A percentile compares a stretch with the other conserved stretches of the same genome.
These are phyloP conservation scores for Penicillium sp. DNA, from an alignment of 2,329 filamentous ascomycete genomes.

Conservation along the genomic window DNA sequence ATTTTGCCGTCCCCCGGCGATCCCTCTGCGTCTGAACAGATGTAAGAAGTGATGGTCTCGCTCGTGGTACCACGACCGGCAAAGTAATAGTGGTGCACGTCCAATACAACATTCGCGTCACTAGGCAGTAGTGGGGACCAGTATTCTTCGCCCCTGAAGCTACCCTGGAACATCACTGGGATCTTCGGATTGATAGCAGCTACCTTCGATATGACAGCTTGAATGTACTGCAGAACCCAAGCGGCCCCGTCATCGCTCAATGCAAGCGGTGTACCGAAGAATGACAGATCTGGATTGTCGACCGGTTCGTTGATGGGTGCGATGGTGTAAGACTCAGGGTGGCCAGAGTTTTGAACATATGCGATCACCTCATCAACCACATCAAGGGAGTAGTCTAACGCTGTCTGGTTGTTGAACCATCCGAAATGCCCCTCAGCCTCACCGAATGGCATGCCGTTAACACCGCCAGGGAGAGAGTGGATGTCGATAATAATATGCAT, in stretches of 20 bases:
- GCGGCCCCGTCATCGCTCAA: constrained; percentile 27
- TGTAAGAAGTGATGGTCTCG: constrained; percentile 20
- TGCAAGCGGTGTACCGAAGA: constrained; percentile 30
- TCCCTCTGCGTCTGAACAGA: constrained; percentile 25
- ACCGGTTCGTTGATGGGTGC: constrained; percentile 32
- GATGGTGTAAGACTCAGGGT: constrained; percentile 27
- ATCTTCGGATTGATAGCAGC: constrained; percentile 24
- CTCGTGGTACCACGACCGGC: constrained; percentile 25
- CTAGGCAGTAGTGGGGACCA: constrained; percentile 25
- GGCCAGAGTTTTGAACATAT: constrained; percentile 24
- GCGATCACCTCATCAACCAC: constrained; percentile 25
- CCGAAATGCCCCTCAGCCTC: constrained; percentile 27
- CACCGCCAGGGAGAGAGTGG: constrained; percentile 30
- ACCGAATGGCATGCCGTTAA: constrained; percentile 29
- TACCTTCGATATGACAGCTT: constrained; percentile 26
- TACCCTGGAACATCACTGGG: constrained; percentile 33
- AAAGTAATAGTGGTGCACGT: constrained; percentile 32
- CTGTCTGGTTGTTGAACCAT: constrained; percentile 29
- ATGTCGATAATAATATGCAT: constrained; percentile 32
- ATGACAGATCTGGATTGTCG: constrained; percentile 27
- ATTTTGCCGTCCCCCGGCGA: constrained; percentile 27
- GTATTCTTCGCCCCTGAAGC: constrained; percentile 28
- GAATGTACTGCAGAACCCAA: constrained; percentile 31
- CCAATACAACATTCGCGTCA: constrained; percentile 29
- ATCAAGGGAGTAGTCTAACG: constrained; percentile 26